These are phyloP conservation scores for Xylogone sp. DNA, from an alignment of 2,329 filamentous ascomycete genomes.

Conservation along the genomic window DNA sequence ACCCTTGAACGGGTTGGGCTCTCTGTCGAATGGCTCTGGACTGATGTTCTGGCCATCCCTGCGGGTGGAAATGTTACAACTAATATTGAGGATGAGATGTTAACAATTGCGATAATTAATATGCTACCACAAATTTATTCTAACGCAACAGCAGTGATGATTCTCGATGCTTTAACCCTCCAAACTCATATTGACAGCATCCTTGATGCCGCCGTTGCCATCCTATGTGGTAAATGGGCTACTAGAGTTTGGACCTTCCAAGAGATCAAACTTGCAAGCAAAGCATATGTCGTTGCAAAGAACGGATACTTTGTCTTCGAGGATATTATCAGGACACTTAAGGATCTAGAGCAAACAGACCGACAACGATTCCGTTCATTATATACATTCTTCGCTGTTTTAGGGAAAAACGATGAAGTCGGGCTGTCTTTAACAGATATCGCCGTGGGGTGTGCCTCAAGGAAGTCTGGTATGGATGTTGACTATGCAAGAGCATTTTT, in stretches of 20 bases:
- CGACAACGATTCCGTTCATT: neutral
- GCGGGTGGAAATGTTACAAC: slow-evolving; percentile 1
- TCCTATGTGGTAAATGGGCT: slow-evolving; percentile 13
- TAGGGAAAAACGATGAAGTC: neutral
- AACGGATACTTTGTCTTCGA: neutral
- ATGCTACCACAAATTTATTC: slow-evolving; percentile 10
- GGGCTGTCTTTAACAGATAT: neutral
- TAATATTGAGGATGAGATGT: slow-evolving; percentile 8
- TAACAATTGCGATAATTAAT: slow-evolving; percentile 14
- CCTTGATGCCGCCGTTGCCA: slow-evolving; percentile 10
- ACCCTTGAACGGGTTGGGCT: neutral
- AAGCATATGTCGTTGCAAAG: slow-evolving; percentile 6
- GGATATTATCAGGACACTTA: slow-evolving; percentile 1
- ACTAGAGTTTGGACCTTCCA: slow-evolving; percentile 17
- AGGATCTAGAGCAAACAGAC: neutral
- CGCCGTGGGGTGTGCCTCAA: neutral
- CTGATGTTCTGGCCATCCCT: slow-evolving; percentile 13
- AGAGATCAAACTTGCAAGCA: slow-evolving; percentile 14
- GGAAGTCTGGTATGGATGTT: slow-evolving; percentile 8
- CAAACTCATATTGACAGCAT: slow-evolving; percentile 7
- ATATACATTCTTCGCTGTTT: neutral
- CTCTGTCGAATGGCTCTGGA: slow-evolving; percentile 15
- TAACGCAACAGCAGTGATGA: slow-evolving; percentile 10
- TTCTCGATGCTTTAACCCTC: slow-evolving; percentile 13
- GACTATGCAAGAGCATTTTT: slow-evolving; percentile 18